phyloP scores from a whole-genome alignment of 2,329 filamentous ascomycete genomes.

The Stachybotrys echinatus region DNA sequence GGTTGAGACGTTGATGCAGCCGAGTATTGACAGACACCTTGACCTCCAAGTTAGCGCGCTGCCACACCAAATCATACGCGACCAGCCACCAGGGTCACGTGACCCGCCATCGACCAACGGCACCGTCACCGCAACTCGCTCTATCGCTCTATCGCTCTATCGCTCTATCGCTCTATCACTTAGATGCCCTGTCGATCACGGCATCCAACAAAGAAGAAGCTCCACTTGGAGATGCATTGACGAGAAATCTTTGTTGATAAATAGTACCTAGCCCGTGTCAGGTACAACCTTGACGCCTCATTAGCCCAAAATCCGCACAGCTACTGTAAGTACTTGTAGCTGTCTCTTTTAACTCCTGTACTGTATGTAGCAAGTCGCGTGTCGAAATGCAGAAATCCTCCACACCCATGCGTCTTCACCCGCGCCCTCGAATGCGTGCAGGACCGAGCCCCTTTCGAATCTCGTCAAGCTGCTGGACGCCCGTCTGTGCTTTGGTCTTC shows the following conservation, averaged over 20 bases:
- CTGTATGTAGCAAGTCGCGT: too few species aligned
- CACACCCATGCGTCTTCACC: too few species aligned
- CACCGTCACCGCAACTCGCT: neutral
- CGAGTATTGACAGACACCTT: neutral
- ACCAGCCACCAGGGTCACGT: neutral
- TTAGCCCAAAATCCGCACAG: neutral
- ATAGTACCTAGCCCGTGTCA: neutral
- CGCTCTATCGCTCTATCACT: too few species aligned
- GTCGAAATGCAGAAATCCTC: too few species aligned
- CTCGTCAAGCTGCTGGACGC: conserved; percentile 86
- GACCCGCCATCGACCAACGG: neutral
- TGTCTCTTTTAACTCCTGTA: too few species aligned
- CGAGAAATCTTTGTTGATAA: neutral
- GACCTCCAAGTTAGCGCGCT: neutral
- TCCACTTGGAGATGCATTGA: neutral
- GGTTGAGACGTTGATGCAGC: neutral
- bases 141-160: too few species aligned
- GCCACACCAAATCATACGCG: neutral
- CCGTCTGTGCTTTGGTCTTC: conserved; percentile 74
- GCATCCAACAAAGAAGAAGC: neutral
- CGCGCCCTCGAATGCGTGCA: conserved; percentile 49
- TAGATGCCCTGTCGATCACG: too few species aligned
- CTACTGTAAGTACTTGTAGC: too few species aligned
- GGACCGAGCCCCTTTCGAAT: conserved; percentile 76
- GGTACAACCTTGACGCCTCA: neutral